Conservation (phyloP, 2,329 filamentous ascomycete genomes). For the Talaromyces verruculosus region DNA sequence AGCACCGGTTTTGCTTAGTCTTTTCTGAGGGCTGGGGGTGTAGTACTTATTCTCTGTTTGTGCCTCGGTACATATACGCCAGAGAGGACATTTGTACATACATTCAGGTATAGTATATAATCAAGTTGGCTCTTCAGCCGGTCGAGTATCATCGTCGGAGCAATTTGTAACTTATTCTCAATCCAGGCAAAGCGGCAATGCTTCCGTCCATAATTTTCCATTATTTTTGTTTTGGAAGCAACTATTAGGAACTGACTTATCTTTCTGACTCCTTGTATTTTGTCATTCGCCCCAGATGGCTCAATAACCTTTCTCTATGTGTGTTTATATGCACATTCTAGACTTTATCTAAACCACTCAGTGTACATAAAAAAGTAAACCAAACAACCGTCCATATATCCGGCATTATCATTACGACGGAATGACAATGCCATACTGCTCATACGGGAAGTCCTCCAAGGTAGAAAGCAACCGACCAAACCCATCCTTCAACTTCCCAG, state of each 20-base stretch:
- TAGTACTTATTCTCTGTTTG: not conserved
- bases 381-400: not conserved
- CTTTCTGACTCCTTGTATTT: not conserved
- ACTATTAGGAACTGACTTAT: not conserved
- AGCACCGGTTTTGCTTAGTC: constrained; percentile 47
- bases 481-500: constrained; percentile 60
- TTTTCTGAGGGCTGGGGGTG: not conserved
- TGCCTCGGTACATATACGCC: not conserved
- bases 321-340: not conserved
- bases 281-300: not conserved
- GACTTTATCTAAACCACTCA: not conserved
- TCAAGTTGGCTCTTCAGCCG: not conserved
- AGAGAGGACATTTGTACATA: not conserved
- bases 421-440: constrained; percentile 56
- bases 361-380: not conserved
- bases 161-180: not conserved
- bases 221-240: not conserved
- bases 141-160: not conserved
- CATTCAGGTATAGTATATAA: not conserved
- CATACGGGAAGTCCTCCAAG: constrained; percentile 62
- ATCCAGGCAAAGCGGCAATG: not conserved
- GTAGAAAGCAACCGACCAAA: constrained; percentile 56
- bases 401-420: constrained; percentile 21
- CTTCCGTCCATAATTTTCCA: not conserved
- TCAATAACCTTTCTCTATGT: not conserved